Evolutionary conservation across 2,329 filamentous ascomycete species (phyloP).

Genomic region (Ceratocystis destructans): DNA sequence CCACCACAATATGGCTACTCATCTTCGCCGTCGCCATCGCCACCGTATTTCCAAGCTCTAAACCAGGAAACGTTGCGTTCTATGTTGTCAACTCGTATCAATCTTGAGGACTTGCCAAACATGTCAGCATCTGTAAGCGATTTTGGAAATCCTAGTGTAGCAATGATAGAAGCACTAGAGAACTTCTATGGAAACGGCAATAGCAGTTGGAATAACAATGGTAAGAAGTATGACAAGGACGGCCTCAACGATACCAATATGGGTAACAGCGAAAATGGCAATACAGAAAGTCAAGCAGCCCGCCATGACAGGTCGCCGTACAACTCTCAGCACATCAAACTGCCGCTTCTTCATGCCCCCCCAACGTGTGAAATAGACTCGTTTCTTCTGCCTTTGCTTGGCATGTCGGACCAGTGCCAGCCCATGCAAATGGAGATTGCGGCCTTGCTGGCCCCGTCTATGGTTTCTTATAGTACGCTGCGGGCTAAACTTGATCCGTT

Average conservation of each 20-base stretch:
- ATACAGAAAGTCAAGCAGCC: not conserved
- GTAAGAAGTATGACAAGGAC: not conserved
- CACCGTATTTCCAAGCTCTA: not conserved
- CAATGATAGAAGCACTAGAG: slow-evolving; percentile 15
- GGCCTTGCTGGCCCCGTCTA: slow-evolving; percentile 8
- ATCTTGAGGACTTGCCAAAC: slow-evolving; percentile 6
- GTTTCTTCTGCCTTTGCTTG: slow-evolving; percentile 13
- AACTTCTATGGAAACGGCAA: slow-evolving; percentile 6
- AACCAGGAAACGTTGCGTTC: slow-evolving; percentile 1
- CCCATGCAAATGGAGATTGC: slow-evolving; percentile 16
- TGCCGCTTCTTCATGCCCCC: slow-evolving; percentile 11
- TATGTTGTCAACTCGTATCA: slow-evolving; percentile 8
- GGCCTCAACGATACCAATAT: not conserved
- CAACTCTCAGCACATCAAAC: slow-evolving; percentile 2
- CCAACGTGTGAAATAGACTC: slow-evolving; percentile 16
- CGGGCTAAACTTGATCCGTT: slow-evolving; percentile 33
- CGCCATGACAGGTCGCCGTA: not conserved
- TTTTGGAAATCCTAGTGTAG: slow-evolving; percentile 13
- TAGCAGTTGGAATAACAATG: not conserved
- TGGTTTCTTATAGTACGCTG: slow-evolving; percentile 5
- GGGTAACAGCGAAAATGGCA: slow-evolving; percentile 4
- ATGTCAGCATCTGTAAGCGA: slow-evolving; percentile 9
- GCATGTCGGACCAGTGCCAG: slow-evolving; percentile 6
- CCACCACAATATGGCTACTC: not conserved
- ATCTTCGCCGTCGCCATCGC: not conserved